Conservation (phyloP, 75 land plant genomes). For the Pinus tabuliformis region DNA sequence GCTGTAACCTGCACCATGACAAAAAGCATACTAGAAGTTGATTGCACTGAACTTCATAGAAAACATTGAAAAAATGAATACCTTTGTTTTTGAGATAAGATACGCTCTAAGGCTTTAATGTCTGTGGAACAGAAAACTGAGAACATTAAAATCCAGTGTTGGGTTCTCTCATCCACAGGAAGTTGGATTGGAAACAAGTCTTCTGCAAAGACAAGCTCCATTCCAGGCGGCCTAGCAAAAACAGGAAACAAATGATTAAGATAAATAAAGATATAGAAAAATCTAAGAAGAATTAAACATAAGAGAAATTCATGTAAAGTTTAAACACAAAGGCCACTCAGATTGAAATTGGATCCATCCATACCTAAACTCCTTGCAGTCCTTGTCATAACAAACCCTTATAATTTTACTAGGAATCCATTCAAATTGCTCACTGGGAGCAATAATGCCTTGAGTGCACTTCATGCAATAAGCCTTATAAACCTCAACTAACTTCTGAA, state of each 20-base stretch:
- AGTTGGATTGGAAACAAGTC: slow-evolving; percentile 67
- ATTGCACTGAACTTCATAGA: background rate
- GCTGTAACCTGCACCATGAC: slow-evolving; percentile 57
- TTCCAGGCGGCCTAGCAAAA: slow-evolving; percentile 62
- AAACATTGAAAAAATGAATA: slow-evolving; percentile 13
- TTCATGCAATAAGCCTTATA: slow-evolving; percentile 62
- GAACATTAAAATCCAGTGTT: slow-evolving; percentile 79
- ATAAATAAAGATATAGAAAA: background rate
- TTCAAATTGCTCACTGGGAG: slow-evolving; percentile 51
- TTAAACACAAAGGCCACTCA: background rate
- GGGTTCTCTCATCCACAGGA: slow-evolving; percentile 65
- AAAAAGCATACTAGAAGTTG: background rate
- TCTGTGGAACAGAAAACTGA: slow-evolving; percentile 66
- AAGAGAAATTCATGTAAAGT: background rate
- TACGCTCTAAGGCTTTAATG: slow-evolving; percentile 54
- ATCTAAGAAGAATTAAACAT: background rate
- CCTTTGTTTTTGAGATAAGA: slow-evolving; percentile 83
- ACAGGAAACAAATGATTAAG: background rate
- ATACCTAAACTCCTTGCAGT: slow-evolving; percentile 73
- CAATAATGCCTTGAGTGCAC: slow-evolving; percentile 44
- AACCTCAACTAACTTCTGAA: slow-evolving; percentile 63
- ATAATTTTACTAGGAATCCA: slow-evolving; percentile 85
- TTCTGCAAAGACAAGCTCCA: slow-evolving; percentile 74
- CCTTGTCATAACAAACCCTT: slow-evolving; percentile 80
- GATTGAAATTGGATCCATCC: background rate